Base-by-base conservation (phyloP, 2,329 filamentous ascomycete genomes). In the Basipetospora chlamydospora region DNA sequence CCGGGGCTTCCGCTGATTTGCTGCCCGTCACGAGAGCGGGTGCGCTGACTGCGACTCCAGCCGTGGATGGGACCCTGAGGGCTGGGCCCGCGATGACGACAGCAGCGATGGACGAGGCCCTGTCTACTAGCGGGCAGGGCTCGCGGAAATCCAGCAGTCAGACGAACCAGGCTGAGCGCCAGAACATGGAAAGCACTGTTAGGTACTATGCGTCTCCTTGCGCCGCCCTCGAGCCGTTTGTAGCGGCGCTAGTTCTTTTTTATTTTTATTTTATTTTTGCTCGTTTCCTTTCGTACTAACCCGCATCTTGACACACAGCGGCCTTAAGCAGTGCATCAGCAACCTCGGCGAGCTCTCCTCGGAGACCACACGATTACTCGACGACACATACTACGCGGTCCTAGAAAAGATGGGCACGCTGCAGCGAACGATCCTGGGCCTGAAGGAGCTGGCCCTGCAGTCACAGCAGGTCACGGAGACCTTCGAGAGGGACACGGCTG, bases 321-420 rank as follows among this genome's bases (percentile, higher is more conserved):
- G 63, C 33, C 47, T 77, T 15, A 63, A 61, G 43, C 64, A 64
- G 38, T 65, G 69, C 4, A 56, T 77, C 1, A 49, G 53, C 17
- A 60, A 67, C 26, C 61, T 86, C 9, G 67, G 66, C 45, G 58
- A 66, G 22, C 66, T 76, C 51, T 79, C 79, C 16, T 65, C 73
- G 38, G 57, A 64, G 16, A 73, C 76, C 17, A 81, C 76, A 12
- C 65, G 68, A 41, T 69, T 69, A 23, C 69, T 88, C 28, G 80
- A 87, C 51, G 72, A 80, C 40, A 77, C 77, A 3, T 87, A 86
- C 57, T 80, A 81, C 44, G 70, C 73, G 0, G 69, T 86, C 8
- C 62, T 85, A 21, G 76, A 83, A 50, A 82, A 79, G 49, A 65
- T 80, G 33, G 67, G 67, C 34, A 54, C 65, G 1, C 60, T 87